A percentile compares a stretch with the other conserved stretches of the same genome.
Evolutionary conservation across 345 rosid species (phyloP).

Genomic region (Aegle marmelos): DNA sequence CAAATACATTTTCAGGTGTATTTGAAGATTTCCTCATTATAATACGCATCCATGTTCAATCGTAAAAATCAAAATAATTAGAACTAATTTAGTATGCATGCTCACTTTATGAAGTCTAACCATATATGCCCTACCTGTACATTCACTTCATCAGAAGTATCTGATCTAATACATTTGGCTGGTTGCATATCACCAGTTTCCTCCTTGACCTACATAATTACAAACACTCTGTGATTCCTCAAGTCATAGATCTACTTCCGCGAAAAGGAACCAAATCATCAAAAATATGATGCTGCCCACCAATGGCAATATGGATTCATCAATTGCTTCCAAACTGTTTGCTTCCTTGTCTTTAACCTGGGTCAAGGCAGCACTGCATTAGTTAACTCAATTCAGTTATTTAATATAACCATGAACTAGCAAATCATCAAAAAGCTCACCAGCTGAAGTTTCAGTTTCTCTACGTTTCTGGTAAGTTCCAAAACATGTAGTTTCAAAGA

Average conservation of each 20-base stretch:
- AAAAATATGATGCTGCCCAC: constrained; percentile 27
- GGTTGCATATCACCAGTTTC: constrained; percentile 23
- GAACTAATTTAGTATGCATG: background rate
- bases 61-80: background rate
- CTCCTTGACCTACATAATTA: constrained; percentile 37
- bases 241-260: constrained; percentile 15
- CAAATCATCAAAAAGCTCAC: constrained; percentile 41
- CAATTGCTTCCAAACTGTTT: constrained; percentile 31
- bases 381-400: background rate
- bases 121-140: constrained; percentile 32
- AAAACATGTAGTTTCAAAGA: constrained; percentile 86
- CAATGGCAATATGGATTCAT: constrained; percentile 33
- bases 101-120: background rate
- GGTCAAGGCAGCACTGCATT: constrained; percentile 19
- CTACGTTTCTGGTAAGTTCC: constrained; percentile 66
- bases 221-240: background rate
- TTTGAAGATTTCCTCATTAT: background rate
- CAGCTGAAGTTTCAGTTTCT: constrained; percentile 56
- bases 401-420: background rate
- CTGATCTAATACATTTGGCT: constrained; percentile 22
- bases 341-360: constrained; percentile 55
- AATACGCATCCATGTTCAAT: background rate
- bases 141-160: constrained; percentile 24
- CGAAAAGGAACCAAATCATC: constrained; percentile 16
- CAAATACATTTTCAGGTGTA: constrained; percentile 19